phyloP scores from a whole-genome alignment of 495 filamentous ascomycete species.

The Amphirosellinia nigrospora region DNA sequence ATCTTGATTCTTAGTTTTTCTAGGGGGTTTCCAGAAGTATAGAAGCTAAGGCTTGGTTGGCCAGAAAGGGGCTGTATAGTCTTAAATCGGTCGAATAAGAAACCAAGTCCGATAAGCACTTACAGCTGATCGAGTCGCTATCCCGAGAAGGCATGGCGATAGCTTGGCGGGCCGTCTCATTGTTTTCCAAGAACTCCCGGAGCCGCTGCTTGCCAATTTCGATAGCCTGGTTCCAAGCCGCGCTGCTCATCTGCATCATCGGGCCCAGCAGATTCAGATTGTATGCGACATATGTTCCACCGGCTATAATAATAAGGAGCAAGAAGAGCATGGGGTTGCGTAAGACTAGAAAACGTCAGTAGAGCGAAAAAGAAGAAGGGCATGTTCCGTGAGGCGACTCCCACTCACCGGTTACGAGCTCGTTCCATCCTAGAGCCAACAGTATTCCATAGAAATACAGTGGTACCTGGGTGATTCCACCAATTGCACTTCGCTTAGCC shows the following conservation, averaged over 20 bases:
- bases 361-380: constrained; percentile 1
- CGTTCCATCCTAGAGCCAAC: constrained; percentile 94
- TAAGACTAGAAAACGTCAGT: constrained; percentile 68
- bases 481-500: constrained; percentile 94
- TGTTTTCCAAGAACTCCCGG: constrained; percentile 82
- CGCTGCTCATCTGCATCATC: constrained; percentile 91
- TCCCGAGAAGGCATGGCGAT: constrained; percentile 69
- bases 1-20: background rate
- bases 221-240: constrained; percentile 82
- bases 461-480: constrained; percentile 92
- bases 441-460: constrained; percentile 91
- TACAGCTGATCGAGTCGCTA: constrained; percentile 53
- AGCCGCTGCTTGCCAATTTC: constrained; percentile 89
- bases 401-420: constrained; percentile 83
- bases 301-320: constrained; percentile 75
- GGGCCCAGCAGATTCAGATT: constrained; percentile 94
- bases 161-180: constrained; percentile 79
- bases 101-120: background rate
- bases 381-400: constrained; percentile 18
- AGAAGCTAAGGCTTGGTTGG: background rate
- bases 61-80: too few relatives aligned
- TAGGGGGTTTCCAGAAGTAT: too few relatives aligned
- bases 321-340: constrained; percentile 93
- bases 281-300: constrained; percentile 85
- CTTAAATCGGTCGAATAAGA: background rate